Conservation (phyloP, 345 rosid genomes). For the Aquilaria sinensis region DNA sequence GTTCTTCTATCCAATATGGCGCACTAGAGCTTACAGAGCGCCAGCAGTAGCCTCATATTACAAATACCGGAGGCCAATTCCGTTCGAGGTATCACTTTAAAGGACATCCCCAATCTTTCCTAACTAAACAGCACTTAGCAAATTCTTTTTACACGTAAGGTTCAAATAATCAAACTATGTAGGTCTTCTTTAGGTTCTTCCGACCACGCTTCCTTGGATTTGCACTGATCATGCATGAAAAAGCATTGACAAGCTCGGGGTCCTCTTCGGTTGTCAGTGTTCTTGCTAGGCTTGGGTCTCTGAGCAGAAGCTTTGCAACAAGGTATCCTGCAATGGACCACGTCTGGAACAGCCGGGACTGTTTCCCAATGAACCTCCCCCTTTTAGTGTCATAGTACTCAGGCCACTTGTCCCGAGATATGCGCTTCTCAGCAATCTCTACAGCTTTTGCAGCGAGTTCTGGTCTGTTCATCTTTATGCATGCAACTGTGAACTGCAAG, state of each 20-base stretch:
- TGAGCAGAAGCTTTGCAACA: conserved; percentile 68
- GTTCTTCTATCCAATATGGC: too few species aligned
- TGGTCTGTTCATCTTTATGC: conserved; percentile 83
- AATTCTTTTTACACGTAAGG: too few species aligned
- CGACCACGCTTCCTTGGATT: conserved; percentile 64
- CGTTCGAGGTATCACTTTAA: too few species aligned
- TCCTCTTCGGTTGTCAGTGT: conserved; percentile 65
- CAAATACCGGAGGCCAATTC: too few species aligned
- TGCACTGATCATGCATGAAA: conserved; percentile 57
- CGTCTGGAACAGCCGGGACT: conserved; percentile 65
- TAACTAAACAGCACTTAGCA: too few species aligned
- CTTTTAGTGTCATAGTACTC: conserved; percentile 78
- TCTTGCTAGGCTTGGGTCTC: conserved; percentile 55
- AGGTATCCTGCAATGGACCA: conserved; percentile 95
- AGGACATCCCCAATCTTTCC: too few species aligned
- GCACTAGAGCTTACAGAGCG: too few species aligned
- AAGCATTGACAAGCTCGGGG: conserved; percentile 53
- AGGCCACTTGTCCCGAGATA: conserved; percentile 79
- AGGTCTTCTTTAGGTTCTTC: conserved; percentile 35
- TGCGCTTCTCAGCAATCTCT: conserved; percentile 57
- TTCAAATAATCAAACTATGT: conserved; percentile 33
- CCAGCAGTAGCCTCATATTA: too few species aligned
- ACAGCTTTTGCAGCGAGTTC: conserved; percentile 79
- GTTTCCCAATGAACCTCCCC: conserved; percentile 86
- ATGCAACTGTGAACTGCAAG: conserved; percentile 68